Conservation (phyloP, 208 protist species). For the Porcisia deanei region DNA sequence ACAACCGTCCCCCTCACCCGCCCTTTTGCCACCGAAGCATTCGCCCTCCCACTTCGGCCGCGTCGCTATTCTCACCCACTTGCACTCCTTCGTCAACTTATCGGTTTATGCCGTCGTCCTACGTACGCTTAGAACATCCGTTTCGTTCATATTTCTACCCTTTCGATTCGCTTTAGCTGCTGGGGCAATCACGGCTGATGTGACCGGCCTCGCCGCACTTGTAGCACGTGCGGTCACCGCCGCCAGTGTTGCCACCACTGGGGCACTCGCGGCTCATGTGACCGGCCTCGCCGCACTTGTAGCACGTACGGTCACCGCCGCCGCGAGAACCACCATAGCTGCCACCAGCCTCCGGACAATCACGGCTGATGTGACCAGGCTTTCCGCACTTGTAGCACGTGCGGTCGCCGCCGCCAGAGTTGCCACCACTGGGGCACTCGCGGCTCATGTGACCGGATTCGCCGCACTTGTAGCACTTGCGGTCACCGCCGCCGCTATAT, state of each 20-base stretch:
- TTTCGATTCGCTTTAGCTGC: slow-evolving; percentile 6
- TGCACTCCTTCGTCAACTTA: not conserved
- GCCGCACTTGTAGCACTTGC: slow-evolving; percentile 81
- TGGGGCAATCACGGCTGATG: slow-evolving; percentile 84
- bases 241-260: slow-evolving; percentile 40
- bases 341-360: slow-evolving; percentile 68
- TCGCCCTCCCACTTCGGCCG: not conserved
- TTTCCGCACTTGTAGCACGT: slow-evolving; percentile 88
- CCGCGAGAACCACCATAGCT: slow-evolving; percentile 34
- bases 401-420: slow-evolving; percentile 45
- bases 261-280: slow-evolving; percentile 85
- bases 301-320: slow-evolving; percentile 74
- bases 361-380: slow-evolving; percentile 78
- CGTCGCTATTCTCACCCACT: not conserved
- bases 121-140: not conserved
- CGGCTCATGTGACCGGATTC: slow-evolving; percentile 77
- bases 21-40: not conserved
- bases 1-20: no score
- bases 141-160: not conserved
- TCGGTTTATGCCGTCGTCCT: not conserved
- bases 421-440: slow-evolving; percentile 66
- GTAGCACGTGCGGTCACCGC: slow-evolving; percentile 71
- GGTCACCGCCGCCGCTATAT: slow-evolving; percentile 52
- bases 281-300: slow-evolving; percentile 81
- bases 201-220: slow-evolving; percentile 85